Evolutionary conservation across 352 stramenopile genomes (phyloP), one percentile per base, ranked within the genome.

Genomic region (Blastocystis sp.): DNA sequence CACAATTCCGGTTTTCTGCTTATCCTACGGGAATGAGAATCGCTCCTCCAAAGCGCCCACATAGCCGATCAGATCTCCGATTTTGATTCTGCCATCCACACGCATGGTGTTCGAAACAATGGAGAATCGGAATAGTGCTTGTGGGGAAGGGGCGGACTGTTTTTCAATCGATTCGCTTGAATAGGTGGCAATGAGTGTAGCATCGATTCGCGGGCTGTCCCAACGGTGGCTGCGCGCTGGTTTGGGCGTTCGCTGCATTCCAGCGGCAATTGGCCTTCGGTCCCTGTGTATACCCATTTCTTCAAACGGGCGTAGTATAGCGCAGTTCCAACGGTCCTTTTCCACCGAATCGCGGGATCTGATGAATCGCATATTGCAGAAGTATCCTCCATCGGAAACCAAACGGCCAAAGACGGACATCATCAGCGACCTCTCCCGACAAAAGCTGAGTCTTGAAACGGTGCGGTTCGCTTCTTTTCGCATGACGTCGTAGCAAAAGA

Each of bases 361-460:
- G 48, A 84, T 84, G 74, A 59, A 69, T 54, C 60, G 60, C 24
- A 69, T 84, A 52, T 21, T 84, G 38, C 45, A 45, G 24, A 70
- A 62, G 17, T 84, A 68, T 69, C 57, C 61, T 2, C 17, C 45
- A 54, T 59, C 57, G 38, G 60, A 52, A 6, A 24, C 24, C 3
- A 48, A 68, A 14, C 17, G 74, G 69, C 54, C 74, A 21, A 84
- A 84, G 60, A 14, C 48, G 11, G 52, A 84, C 11, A 69, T 84
- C 34, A 84, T 84, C 57, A 7, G 52, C 7, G 74, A 84, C 19
- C 17, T 84, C 7, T 52, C 45, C 28, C 52, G 52, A 21, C 52
- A 62, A 3, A 84, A 84, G 42, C 14, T 84, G 74, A 84, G 74
- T 45, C 40, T 68, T 14, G 74, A 84, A 68, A 66, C 11, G 61